A percentile compares a stretch with the other conserved stretches of the same genome.
Evolutionary conservation across 1,284 basidiomycete species (phyloP).

Genomic region (Golubevia pallescens): DNA sequence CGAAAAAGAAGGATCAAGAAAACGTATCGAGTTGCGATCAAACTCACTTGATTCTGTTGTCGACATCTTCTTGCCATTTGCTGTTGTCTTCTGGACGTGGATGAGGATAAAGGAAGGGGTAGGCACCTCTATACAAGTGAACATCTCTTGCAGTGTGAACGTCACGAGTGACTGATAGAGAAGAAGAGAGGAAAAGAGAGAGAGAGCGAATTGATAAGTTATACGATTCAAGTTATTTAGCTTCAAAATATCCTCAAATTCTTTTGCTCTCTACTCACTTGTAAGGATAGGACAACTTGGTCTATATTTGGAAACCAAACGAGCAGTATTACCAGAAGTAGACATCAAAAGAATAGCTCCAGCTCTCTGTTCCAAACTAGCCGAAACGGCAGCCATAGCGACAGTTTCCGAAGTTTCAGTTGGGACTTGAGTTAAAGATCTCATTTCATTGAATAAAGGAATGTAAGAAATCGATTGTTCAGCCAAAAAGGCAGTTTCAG

Average conservation of each 20-base stretch:
- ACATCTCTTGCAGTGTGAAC: slow-evolving; percentile 54
- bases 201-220: too few species aligned
- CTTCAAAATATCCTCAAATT: too few species aligned
- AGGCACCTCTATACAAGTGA: slow-evolving; percentile 62
- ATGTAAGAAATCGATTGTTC: slow-evolving; percentile 61
- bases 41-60: slow-evolving; percentile 59
- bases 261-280: background rate
- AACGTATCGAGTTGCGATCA: background rate
- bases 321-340: slow-evolving; percentile 55
- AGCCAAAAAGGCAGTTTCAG: slow-evolving; percentile 62
- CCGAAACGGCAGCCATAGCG: slow-evolving; percentile 58
- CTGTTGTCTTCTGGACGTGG: slow-evolving; percentile 43
- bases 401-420: slow-evolving; percentile 63
- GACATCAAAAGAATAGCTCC: slow-evolving; percentile 63
- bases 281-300: slow-evolving; percentile 59
- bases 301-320: slow-evolving; percentile 62
- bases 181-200: slow-evolving; percentile 55
- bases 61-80: slow-evolving; percentile 63
- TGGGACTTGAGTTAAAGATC: slow-evolving; percentile 47
- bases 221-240: too few species aligned
- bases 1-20: background rate
- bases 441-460: slow-evolving; percentile 63
- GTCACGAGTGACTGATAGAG: slow-evolving; percentile 64
- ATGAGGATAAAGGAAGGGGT: slow-evolving; percentile 62
- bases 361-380: slow-evolving; percentile 60